Evolutionary conservation across 176 grass and related monocot species (phyloP), one percentile per base, ranked within the genome.

Genomic region (Avena eriantha): DNA sequence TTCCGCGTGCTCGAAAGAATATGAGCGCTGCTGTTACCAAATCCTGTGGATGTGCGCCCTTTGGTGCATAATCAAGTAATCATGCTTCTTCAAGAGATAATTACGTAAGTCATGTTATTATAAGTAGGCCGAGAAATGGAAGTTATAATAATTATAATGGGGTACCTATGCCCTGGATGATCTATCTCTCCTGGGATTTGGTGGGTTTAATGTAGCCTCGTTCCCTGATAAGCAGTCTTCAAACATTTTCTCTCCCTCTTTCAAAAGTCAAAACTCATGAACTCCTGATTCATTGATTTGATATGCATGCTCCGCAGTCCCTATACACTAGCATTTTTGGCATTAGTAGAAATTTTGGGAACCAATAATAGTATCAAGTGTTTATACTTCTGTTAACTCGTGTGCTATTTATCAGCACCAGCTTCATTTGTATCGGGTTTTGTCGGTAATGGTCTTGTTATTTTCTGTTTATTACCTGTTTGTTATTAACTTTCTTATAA

Each of bases 401-500:
- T 77, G 13, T 58, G 31, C 59, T 84, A 43, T 23, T 24, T 56
- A 74, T 43, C 22, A 54, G 76, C 69, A 21, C 14, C 24, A 5
- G 47, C 35, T 58, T 33, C 49, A 39, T 77, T 86, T 60, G 43
- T 71, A 77, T 23, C 4, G 26, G 22, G 19, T 12, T 35, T 79
- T 16, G 2, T 90, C 48, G 17, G 55, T 10, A 73, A 59, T 16
- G 35, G 19, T 74, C 50, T 73, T 1, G 4, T 71, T 11, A 17
- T 36, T 83, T 65, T 80, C 1, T 19, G 24, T 67, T 36, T 11
- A 41, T 45, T 60, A 26, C 53, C 54, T 84, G 16, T 80, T 53
- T 76, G 49, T 69, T 5, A 18, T 84, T 58, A 70, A 53, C 45
- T 67, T 70, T 80, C 72, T 90, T 63, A 12, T 58, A 86, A 85